A percentile compares a stretch with the other conserved stretches of the same genome.
Conservation (phyloP, 2,329 filamentous ascomycete species). For the Cercospora sp. region DNA sequence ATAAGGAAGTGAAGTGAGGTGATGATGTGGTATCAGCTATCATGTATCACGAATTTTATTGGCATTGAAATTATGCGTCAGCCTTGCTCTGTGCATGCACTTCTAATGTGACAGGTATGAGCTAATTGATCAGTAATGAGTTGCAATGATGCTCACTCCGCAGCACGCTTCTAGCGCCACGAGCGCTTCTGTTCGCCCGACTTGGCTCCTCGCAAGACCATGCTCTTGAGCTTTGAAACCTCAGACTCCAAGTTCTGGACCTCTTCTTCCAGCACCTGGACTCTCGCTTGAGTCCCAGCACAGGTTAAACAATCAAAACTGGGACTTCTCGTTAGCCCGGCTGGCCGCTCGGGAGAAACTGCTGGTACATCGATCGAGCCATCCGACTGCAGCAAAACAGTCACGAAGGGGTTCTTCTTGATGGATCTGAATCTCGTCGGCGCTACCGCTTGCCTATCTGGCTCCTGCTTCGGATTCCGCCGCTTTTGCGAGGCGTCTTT, state of each 20-base stretch:
- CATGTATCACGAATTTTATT: neutral
- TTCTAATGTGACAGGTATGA: neutral
- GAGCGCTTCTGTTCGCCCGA: constrained; percentile 15
- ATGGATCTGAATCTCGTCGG: constrained; percentile 1
- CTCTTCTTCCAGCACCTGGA: constrained; percentile 31
- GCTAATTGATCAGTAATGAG: neutral
- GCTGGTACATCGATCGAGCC: constrained; percentile 5
- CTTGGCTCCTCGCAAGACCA: constrained; percentile 30
- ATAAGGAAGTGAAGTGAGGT: constrained; percentile 12
- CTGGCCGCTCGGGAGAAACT: neutral
- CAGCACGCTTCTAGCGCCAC: constrained; percentile 26
- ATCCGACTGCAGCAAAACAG: constrained; percentile 5
- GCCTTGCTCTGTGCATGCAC: neutral
- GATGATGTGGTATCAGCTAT: neutral
- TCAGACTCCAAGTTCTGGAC: constrained; percentile 34
- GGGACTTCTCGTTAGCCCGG: neutral
- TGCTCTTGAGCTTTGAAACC: constrained; percentile 31
- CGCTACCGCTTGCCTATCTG: neutral
- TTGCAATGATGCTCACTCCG: neutral
- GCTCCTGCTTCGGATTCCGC: neutral
- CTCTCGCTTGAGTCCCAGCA: constrained; percentile 22
- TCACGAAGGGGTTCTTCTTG: constrained; percentile 17
- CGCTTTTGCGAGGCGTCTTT: constrained; percentile 8
- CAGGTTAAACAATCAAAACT: constrained; percentile 22
- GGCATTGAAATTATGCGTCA: neutral